Conservation (phyloP, 2,329 filamentous ascomycete species). For the Rosellinia necatrix region DNA sequence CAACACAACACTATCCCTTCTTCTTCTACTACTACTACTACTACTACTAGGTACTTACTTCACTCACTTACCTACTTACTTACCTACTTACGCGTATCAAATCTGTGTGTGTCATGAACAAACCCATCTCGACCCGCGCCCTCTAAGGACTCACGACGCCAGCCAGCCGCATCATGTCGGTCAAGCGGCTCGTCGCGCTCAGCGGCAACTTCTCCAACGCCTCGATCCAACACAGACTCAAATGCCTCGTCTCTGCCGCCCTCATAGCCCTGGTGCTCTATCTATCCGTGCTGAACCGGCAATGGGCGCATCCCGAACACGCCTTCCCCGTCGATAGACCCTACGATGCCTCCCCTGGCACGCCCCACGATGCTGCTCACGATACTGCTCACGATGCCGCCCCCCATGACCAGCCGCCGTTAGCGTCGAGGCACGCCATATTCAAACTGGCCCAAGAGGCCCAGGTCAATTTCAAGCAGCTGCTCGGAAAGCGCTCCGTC, state of each 20-base stretch:
- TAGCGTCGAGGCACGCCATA: slow-evolving; percentile 57
- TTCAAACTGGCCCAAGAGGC: slow-evolving; percentile 52
- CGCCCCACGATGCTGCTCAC: too few species aligned
- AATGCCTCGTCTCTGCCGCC: slow-evolving; percentile 13
- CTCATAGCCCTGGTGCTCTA: slow-evolving; percentile 15
- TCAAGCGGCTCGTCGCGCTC: slow-evolving; percentile 8
- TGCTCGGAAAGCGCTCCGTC: slow-evolving; percentile 51
- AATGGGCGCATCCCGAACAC: slow-evolving; percentile 2
- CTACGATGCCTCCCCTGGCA: too few species aligned
- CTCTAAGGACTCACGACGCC: neutral
- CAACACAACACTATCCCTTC: too few species aligned
- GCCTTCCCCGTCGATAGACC: neutral
- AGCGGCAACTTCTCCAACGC: slow-evolving; percentile 10
- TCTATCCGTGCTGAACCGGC: slow-evolving; percentile 6
- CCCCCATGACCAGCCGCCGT: too few species aligned
- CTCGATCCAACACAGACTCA: slow-evolving; percentile 16
- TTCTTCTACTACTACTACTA: too few species aligned
- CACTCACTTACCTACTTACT: too few species aligned
- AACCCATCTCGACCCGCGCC: too few species aligned
- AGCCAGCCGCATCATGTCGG: slow-evolving; percentile 13
- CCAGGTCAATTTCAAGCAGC: slow-evolving; percentile 46
- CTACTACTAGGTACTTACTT: too few species aligned
- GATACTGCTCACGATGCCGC: too few species aligned
- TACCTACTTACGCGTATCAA: too few species aligned
- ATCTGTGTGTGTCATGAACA: too few species aligned